Conservation (phyloP, 129 eudicot species). For the Artemisia argyi region DNA sequence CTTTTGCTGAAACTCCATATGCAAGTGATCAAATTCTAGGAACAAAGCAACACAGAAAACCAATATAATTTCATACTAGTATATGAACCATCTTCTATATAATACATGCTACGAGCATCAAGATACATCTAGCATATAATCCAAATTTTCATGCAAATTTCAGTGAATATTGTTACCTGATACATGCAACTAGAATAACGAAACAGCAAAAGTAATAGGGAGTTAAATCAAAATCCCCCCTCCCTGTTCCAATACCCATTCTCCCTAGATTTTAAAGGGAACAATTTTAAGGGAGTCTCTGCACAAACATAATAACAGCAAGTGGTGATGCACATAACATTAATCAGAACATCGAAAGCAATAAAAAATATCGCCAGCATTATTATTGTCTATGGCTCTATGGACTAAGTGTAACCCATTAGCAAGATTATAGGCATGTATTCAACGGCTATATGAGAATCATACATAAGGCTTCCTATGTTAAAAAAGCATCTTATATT, state of each 20-base stretch:
- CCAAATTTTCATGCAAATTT: background rate
- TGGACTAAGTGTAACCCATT: background rate
- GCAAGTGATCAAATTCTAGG: background rate
- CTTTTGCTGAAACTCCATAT: conserved; percentile 1
- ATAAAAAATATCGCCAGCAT: background rate
- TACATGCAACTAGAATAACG: conserved; percentile 6
- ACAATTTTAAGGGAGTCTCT: background rate
- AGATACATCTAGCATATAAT: conserved; percentile 1
- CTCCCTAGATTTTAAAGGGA: background rate
- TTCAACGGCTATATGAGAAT: background rate
- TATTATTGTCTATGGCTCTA: background rate
- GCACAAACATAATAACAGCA: background rate
- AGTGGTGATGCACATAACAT: conserved; percentile 5
- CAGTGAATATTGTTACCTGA: background rate
- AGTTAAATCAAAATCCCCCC: background rate
- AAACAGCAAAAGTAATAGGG: background rate
- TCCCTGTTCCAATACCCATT: background rate
- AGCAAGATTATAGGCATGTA: background rate
- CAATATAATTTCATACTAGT: background rate
- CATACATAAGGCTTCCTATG: background rate
- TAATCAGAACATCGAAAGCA: background rate
- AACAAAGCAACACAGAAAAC: background rate
- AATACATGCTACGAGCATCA: background rate
- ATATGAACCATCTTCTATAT: conserved; percentile 4
- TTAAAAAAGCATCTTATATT: background rate